These are phyloP conservation scores for Citrus unshiu DNA, from an alignment of 345 rosid species.

Conservation along the genomic window DNA sequence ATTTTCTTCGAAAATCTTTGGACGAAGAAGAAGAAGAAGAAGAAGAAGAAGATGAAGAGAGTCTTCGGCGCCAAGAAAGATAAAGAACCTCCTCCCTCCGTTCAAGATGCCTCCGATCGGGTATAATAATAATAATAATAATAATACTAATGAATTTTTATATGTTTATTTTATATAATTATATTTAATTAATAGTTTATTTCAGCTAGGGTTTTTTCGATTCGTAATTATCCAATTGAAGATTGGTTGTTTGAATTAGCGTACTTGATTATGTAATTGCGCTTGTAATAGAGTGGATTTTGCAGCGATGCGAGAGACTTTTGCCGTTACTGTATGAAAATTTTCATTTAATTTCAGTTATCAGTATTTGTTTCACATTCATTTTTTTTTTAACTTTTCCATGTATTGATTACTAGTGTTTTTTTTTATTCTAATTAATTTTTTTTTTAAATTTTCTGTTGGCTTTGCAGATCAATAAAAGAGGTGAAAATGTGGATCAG, in stretches of 20 bases:
- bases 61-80: constrained; percentile 87
- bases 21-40: background rate
- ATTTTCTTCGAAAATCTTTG: background rate
- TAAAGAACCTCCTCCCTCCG: constrained; percentile 88
- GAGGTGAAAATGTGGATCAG: constrained; percentile 90
- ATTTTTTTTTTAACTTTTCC: background rate
- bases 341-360: background rate
- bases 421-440: too few relatives aligned
- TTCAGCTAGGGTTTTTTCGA: background rate
- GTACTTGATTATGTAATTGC: background rate
- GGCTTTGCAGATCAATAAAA: constrained; percentile 57
- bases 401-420: background rate
- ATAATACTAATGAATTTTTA: too few relatives aligned
- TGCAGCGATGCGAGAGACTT: background rate
- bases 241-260: background rate
- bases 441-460: too few relatives aligned
- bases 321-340: background rate
- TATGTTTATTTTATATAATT: background rate
- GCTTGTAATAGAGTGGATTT: background rate
- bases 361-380: background rate
- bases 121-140: constrained; percentile 20
- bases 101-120: constrained; percentile 84
- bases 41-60: constrained; percentile 61
- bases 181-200: background rate
- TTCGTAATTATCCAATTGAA: background rate